Evolutionary conservation across 345 rosid genomes (phyloP), one percentile per base, ranked within the genome.

Genomic region (Gossypium rotundifolium): DNA sequence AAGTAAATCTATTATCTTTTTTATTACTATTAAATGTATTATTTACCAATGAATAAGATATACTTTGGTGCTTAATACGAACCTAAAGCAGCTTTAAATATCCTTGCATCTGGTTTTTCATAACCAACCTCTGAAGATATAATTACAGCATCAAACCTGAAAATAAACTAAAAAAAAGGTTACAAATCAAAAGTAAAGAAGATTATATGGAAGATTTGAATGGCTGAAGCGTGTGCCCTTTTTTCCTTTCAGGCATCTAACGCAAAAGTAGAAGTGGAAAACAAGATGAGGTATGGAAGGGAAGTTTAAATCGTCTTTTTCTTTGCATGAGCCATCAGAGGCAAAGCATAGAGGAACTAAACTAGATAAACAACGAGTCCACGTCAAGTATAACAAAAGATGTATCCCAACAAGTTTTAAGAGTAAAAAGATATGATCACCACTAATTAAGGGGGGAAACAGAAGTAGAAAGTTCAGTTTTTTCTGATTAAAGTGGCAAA

Each of bases 91-190:
- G 86, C 82, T 79, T 83, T 79, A 73, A 90, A 93, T 83, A 90
- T 91, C 73, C 80, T 84, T 61, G 83, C 81, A 83, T 90, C 90
- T 18, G 96, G 96, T 79, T 94, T 94, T 77, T 94, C 98, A 71
- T 74, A 88, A 81, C 94, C 92, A 29, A 87, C 91, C 82, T 92
- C 97, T 3, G 98, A 86, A 60, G 96, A 94, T 80, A 94, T 83
- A 69, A 92, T 78, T 63, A 92, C 81, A 79, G 96, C 91, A 79
- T 90, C 96, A 63, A 92, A 92, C 86, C 98, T 93, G 84, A 38
- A 75, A 67, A 73, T 60, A 29, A 74, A 29, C 16, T 17, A 58
- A 42, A 40, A 33, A 49, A 14, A 17, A 25, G 25, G 29, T 65
- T 52, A 20, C 45, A 73, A 45, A 17, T 58, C 46, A 33, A 45